phyloP scores from a whole-genome alignment of 2,329 filamentous ascomycete species.

The Hymenoscyphus infarciens region DNA sequence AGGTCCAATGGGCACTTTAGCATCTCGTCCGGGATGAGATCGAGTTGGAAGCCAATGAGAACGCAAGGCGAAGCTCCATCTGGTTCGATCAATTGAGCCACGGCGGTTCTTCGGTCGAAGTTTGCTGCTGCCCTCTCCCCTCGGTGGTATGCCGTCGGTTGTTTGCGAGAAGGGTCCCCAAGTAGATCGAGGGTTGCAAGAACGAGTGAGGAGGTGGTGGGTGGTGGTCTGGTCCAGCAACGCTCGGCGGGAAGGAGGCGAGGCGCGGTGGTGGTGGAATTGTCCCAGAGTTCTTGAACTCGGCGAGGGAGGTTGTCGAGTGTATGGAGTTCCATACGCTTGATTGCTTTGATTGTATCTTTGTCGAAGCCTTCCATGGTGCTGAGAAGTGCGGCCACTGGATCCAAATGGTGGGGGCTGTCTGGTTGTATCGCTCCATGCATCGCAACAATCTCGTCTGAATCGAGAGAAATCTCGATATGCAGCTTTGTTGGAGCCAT shows the following conservation, averaged over 20 bases:
- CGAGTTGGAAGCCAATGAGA: slow-evolving; percentile 8
- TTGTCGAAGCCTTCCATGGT: slow-evolving; percentile 9
- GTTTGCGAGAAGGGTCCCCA: neutral
- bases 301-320: neutral
- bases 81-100: slow-evolving; percentile 16
- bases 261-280: slow-evolving; percentile 11
- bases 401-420: too few relatives aligned
- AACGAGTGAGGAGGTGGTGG: slow-evolving; percentile 8
- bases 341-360: neutral
- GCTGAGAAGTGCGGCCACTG: too few relatives aligned
- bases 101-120: slow-evolving; percentile 11
- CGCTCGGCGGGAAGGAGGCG: slow-evolving; percentile 6
- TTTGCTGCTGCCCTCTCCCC: slow-evolving; percentile 4
- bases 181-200: slow-evolving; percentile 12
- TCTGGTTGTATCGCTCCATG: too few relatives aligned
- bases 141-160: slow-evolving; percentile 9
- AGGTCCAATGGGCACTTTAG: slow-evolving; percentile 1
- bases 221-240: slow-evolving; percentile 12
- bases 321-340: neutral
- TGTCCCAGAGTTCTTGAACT: slow-evolving; percentile 7
- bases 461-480: neutral
- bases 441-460: too few relatives aligned
- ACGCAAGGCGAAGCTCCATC: neutral
- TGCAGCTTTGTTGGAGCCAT: neutral
- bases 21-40: neutral